Base-by-base conservation (phyloP, 1,284 basidiomycete genomes). In the Mycena sp. region DNA sequence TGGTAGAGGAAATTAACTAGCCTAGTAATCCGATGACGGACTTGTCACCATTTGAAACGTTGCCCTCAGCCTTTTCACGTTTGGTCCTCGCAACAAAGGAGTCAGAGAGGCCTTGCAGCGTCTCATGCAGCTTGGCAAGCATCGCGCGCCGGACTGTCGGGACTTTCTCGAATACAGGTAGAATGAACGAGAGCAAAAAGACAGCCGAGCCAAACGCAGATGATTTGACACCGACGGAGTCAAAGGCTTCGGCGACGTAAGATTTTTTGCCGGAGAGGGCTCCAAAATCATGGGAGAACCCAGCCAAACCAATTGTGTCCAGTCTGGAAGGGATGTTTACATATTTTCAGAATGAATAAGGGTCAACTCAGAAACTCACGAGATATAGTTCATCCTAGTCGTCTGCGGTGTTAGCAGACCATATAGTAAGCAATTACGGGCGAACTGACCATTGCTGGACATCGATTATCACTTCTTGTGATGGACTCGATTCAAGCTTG, bases 281-380 rank as follows among this genome's bases (percentile, higher is more conserved):
- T 3, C 80, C 79, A 64, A 89, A 88, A 66, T 87, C 80, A 70
- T 88, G 84, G 0, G 83, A 82, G 67, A 89, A 83, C 0, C 81
- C 80, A 0, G 85, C 84, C 45, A 87, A 84, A 2, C 87, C 86
- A 54, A 88, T 80, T 17, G 53, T 56, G 14, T 56, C 53, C 1
- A 61, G 44, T 17, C 60, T 61, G 26, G 1, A 30, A 45, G 30
- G 6, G 26, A 40, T 3, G 26, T 52, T 38, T 17, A 25, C 9
- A 11, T 12, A 11, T 9, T 17, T 9, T 4, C 21, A n/a, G 11
- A 6, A 6, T 43, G 19, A 4, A 26, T 9, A 26, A 26, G 30
- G n/a, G 23, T n/a, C 4, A n/a, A n/a, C 7, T 11, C 17, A 6
- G 5, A 21, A 48, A 70, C 82, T 46, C 69, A 84, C 83, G 84